A percentile compares a stretch with the other conserved stretches of the same genome.
These are phyloP conservation scores for Arabidopsis thaliana DNA, from an alignment of 345 rosid species.

Conservation along the genomic window DNA sequence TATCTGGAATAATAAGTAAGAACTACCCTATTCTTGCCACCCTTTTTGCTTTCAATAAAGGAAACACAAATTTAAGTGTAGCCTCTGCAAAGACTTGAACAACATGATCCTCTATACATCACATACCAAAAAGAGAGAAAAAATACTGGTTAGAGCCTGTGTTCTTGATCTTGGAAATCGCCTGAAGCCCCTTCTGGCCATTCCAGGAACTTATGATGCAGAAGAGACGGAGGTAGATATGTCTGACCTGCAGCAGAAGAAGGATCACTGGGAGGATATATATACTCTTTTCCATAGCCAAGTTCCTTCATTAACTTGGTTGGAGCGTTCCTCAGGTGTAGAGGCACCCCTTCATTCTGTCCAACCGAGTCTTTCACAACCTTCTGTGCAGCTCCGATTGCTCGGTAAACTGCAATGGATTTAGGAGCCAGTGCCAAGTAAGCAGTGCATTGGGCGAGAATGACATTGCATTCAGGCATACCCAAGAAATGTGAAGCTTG, in stretches of 20 bases:
- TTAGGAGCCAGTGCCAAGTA: conserved; percentile 86
- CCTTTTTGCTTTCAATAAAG: background rate
- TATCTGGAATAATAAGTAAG: conserved; percentile 21
- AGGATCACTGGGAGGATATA: conserved; percentile 78
- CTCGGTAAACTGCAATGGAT: conserved; percentile 72
- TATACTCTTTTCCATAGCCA: conserved; percentile 78
- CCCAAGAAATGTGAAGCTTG: conserved; percentile 92
- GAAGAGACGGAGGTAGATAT: conserved; percentile 69
- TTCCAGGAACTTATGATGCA: conserved; percentile 73
- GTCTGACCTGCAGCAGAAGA: conserved; percentile 53
- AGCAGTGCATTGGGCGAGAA: conserved; percentile 80
- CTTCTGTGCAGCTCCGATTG: conserved; percentile 70
- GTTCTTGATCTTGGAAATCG: conserved; percentile 33
- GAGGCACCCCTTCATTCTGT: conserved; percentile 84
- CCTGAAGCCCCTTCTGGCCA: conserved; percentile 51
- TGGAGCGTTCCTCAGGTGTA: conserved; percentile 85
- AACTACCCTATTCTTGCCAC: conserved; percentile 5
- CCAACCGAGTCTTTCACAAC: conserved; percentile 72
- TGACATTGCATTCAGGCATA: conserved; percentile 82
- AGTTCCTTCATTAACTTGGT: conserved; percentile 82
- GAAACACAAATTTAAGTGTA: background rate
- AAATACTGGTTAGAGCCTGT: background rate
- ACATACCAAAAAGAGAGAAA: background rate
- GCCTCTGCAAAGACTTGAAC: background rate
- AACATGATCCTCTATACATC: background rate